These are phyloP conservation scores for Sorghum bicolor DNA, from an alignment of 176 grass and related monocot genomes.

Conservation along the genomic window DNA sequence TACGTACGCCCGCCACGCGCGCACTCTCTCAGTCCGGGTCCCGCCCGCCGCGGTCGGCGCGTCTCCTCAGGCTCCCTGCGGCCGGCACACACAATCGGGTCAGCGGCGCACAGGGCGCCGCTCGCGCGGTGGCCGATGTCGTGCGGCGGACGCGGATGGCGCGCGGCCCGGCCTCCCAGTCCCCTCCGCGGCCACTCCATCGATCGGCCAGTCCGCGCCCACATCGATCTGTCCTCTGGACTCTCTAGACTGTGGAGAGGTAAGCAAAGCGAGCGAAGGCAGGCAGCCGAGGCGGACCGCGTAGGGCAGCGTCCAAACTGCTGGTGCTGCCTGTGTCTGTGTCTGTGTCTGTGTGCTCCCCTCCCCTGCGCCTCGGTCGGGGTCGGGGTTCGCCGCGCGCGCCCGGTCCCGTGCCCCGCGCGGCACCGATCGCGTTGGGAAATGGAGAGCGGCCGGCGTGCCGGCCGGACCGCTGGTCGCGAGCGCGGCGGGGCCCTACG, in stretches of 20 bases:
- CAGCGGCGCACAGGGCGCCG: background rate
- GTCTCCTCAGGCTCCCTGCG: background rate
- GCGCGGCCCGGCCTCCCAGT: background rate
- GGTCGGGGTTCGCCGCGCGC: too few relatives aligned
- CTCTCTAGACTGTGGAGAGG: background rate
- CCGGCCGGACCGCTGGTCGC: background rate
- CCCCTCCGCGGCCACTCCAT: too few relatives aligned
- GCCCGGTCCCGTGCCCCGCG: background rate
- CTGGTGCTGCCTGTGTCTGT: background rate
- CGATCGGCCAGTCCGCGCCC: too few relatives aligned
- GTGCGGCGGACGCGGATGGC: background rate
- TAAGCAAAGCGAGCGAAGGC: background rate
- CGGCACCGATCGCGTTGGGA: background rate
- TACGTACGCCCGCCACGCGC: too few relatives aligned
- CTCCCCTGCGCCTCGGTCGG: background rate
- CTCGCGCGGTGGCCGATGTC: background rate
- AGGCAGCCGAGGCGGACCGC: background rate
- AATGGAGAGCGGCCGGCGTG: background rate
- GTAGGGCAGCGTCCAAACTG: background rate
- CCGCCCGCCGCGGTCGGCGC: too few relatives aligned
- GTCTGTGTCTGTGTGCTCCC: too few relatives aligned
- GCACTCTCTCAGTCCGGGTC: too few relatives aligned
- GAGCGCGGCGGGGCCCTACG: too few relatives aligned
- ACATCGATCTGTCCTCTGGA: too few relatives aligned
- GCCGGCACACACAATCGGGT: constrained; percentile 5